Conservation (phyloP, 2,329 filamentous ascomycete genomes). For the Trichoderma sp. region DNA sequence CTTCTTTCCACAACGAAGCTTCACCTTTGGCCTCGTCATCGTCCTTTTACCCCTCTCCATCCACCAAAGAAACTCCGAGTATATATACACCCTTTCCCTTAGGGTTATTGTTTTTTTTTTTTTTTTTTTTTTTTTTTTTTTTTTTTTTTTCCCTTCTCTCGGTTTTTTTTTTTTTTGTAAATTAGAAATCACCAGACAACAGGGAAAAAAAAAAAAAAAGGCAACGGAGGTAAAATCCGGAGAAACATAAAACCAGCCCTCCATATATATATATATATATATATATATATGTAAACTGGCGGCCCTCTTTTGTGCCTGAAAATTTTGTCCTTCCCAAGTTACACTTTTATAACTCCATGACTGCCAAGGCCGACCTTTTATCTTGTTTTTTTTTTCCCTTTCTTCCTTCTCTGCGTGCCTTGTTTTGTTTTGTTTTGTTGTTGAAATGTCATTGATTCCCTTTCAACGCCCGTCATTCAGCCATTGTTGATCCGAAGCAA, state of each 20-base stretch:
- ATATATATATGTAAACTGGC: neutral
- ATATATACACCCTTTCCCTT: neutral
- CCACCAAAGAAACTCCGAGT: neutral
- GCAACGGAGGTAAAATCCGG: neutral
- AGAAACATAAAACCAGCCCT: neutral
- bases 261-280: no score
- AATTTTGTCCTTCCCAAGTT: neutral
- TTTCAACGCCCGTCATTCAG: constrained; percentile 11
- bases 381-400: neutral
- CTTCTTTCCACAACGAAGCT: neutral
- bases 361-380: neutral
- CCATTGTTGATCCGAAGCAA: constrained; percentile 22
- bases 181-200: neutral
- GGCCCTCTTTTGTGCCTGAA: neutral
- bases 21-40: neutral
- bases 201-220: neutral
- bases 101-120: neutral
- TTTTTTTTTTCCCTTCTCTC: no score
- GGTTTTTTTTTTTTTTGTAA: no score
- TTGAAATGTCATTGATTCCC: neutral
- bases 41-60: neutral
- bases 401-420: neutral
- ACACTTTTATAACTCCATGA: neutral
- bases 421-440: neutral
- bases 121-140: neutral